Evolutionary conservation across 2,329 filamentous ascomycete species (phyloP).

Genomic region (Exophiala phaeomuriformis): DNA sequence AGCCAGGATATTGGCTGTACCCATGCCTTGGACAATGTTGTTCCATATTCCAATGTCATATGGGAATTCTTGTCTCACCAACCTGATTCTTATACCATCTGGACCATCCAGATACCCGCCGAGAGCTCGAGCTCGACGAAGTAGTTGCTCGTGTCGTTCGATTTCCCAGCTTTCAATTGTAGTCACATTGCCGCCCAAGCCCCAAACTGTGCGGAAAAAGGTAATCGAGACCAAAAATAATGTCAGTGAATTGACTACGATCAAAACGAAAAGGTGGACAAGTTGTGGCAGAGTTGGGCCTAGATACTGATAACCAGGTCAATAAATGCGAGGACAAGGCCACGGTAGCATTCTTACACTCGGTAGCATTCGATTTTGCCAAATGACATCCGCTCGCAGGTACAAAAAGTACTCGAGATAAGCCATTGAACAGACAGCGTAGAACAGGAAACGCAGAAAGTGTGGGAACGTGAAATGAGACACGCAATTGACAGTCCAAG

Average conservation of each 20-base stretch:
- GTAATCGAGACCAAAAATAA: slow-evolving; percentile 51
- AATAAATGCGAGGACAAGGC: slow-evolving; percentile 9
- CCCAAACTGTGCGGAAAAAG: slow-evolving; percentile 49
- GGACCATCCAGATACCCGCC: slow-evolving; percentile 54
- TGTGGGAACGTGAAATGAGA: slow-evolving; percentile 59
- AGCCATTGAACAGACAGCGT: slow-evolving; percentile 50
- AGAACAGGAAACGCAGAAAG: slow-evolving; percentile 57
- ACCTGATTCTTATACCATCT: slow-evolving; percentile 48
- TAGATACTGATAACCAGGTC: slow-evolving; percentile 43
- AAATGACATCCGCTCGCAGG: slow-evolving; percentile 46
- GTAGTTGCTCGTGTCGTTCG: slow-evolving; percentile 42
- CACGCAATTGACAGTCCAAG: slow-evolving; percentile 60
- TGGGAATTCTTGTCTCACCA: slow-evolving; percentile 56
- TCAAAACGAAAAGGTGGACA: slow-evolving; percentile 48
- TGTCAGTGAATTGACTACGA: slow-evolving; percentile 50
- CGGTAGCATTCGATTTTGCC: slow-evolving; percentile 49
- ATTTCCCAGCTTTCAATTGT: slow-evolving; percentile 60
- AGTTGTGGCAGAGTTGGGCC: slow-evolving; percentile 50
- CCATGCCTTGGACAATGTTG: slow-evolving; percentile 56
- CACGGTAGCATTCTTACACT: slow-evolving; percentile 40
- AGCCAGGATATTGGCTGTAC: slow-evolving; percentile 35
- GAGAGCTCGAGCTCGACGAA: slow-evolving; percentile 41
- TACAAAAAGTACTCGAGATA: slow-evolving; percentile 52
- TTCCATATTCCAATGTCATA: slow-evolving; percentile 58
- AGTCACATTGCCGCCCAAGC: slow-evolving; percentile 51